These are phyloP conservation scores for Carex parvula DNA, from an alignment of 176 grass and related monocot species.

Conservation along the genomic window DNA sequence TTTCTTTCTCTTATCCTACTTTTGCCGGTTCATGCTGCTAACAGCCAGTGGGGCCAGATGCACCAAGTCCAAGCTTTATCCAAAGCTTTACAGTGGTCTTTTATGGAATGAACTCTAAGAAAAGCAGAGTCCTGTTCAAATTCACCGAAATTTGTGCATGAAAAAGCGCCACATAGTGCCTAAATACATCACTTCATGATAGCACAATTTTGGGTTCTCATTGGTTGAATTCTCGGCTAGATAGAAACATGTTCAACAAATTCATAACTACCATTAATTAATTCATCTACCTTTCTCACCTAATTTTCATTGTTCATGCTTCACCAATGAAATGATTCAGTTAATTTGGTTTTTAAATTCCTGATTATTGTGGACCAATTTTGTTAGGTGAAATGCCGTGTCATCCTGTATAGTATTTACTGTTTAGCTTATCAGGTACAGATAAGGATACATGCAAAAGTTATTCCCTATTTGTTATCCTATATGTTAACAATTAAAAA, in stretches of 20 bases:
- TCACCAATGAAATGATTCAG: neutral
- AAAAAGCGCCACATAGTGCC: conserved; percentile 8
- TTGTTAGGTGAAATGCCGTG: conserved; percentile 11
- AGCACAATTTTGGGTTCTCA: conserved; percentile 14
- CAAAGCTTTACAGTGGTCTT: neutral
- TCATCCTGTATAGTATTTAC: neutral
- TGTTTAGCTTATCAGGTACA: too few species aligned
- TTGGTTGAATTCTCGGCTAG: neutral
- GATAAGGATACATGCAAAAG: too few species aligned
- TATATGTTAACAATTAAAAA: too few species aligned
- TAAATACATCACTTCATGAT: neutral
- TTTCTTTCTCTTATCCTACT: neutral
- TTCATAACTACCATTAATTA: conserved; percentile 10
- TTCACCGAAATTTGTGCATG: too few species aligned
- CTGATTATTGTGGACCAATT: conserved; percentile 23
- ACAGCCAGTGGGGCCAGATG: neutral
- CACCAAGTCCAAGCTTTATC: conserved; percentile 12
- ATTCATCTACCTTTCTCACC: neutral
- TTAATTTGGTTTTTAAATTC: neutral
- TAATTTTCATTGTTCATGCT: conserved; percentile 12
- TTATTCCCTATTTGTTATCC: too few species aligned
- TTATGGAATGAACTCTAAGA: too few species aligned
- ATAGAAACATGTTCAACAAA: conserved; percentile 12
- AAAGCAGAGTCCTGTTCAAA: too few species aligned
- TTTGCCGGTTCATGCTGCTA: neutral